These are phyloP conservation scores for Talaromyces sp. DNA, from an alignment of 2,329 filamentous ascomycete genomes.

Conservation along the genomic window DNA sequence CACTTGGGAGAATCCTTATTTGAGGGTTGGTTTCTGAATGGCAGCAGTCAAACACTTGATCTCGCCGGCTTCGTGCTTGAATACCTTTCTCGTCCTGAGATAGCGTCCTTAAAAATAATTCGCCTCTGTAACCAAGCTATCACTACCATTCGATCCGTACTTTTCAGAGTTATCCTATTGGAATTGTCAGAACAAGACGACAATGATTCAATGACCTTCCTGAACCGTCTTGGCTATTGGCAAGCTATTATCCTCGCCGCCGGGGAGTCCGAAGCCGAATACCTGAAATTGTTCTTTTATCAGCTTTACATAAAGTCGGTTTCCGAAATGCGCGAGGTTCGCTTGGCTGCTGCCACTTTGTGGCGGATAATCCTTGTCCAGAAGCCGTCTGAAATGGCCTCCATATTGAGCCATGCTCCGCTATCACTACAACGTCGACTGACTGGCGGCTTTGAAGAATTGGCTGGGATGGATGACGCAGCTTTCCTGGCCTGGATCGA, in stretches of 20 bases:
- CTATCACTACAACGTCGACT: conserved; percentile 66
- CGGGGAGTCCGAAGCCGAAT: conserved; percentile 72
- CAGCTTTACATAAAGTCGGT: conserved; percentile 86
- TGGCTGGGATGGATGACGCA: conserved; percentile 84
- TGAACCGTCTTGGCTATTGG: conserved; percentile 90
- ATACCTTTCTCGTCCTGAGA: conserved; percentile 78
- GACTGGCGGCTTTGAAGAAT: conserved; percentile 70
- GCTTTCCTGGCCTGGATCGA: conserved; percentile 86
- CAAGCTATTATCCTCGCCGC: conserved; percentile 81
- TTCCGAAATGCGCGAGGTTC: conserved; percentile 61
- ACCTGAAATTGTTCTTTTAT: conserved; percentile 83
- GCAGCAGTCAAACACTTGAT: conserved; percentile 75
- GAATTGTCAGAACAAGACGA: conserved; percentile 79
- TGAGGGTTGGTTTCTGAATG: conserved; percentile 93
- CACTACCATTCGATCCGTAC: conserved; percentile 66
- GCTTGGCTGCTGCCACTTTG: conserved; percentile 72
- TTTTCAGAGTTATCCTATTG: conserved; percentile 73
- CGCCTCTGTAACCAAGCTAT: conserved; percentile 85
- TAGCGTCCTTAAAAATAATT: conserved; percentile 76
- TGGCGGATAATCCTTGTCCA: conserved; percentile 92
- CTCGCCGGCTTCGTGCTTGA: conserved; percentile 81
- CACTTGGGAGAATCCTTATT: conserved; percentile 88
- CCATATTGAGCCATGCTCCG: conserved; percentile 67
- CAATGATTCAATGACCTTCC: conserved; percentile 61
- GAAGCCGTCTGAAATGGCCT: conserved; percentile 75